phyloP scores from a whole-genome alignment of 441 rosid species.

The Gossypium armourianum region DNA sequence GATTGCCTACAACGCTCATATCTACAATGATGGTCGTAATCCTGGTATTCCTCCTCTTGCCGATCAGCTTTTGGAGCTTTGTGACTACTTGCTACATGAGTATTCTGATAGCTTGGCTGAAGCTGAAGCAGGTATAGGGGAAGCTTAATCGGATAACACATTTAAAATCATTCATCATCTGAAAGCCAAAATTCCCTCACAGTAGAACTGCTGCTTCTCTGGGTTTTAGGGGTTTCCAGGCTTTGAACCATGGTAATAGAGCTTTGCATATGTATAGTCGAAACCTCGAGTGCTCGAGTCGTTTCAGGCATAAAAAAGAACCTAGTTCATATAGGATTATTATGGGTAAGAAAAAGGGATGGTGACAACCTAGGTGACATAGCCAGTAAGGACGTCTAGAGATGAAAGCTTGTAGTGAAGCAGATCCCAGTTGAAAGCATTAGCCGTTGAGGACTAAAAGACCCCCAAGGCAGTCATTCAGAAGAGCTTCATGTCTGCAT shows the following conservation, averaged over 20 bases:
- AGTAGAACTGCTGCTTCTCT: neutral
- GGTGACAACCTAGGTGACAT: neutral
- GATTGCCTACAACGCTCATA: conserved; percentile 69
- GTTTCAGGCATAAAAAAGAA: neutral
- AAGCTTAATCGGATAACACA: conserved; percentile 6
- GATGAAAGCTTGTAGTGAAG: neutral
- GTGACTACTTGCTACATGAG: conserved; percentile 61
- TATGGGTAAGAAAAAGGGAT: neutral
- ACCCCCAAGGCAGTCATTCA: neutral
- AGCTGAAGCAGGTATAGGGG: conserved; percentile 66
- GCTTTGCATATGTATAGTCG: neutral
- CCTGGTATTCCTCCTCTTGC: conserved; percentile 92
- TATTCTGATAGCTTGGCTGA: conserved; percentile 34
- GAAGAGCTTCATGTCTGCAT: neutral
- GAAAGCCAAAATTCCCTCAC: neutral
- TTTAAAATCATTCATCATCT: neutral
- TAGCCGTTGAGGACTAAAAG: neutral
- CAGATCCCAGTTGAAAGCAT: neutral
- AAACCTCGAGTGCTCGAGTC: neutral
- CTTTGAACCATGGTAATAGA: neutral
- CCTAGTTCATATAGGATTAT: neutral
- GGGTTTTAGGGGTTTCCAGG: neutral
- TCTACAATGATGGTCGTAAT: conserved; percentile 67
- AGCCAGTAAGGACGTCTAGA: neutral
- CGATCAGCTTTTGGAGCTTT: conserved; percentile 83